Base-by-base conservation (phyloP, 352 stramenopile genomes). In the Phytophthora pluvialis region DNA sequence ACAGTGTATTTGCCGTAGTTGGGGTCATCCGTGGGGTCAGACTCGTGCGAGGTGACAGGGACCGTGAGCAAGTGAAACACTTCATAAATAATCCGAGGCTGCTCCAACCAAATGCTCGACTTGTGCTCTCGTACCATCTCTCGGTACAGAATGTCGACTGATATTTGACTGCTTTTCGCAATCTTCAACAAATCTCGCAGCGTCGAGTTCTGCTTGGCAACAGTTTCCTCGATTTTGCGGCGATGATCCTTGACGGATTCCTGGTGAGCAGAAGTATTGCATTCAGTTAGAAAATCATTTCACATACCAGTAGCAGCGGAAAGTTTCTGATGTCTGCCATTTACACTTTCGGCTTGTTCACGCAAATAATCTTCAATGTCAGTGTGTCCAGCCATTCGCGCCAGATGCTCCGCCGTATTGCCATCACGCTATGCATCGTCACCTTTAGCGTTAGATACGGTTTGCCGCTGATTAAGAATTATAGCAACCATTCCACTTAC, bases 161-260 rank as follows among this genome's bases (percentile, higher is more conserved):
- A 81, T 18, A 94, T 87, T 40, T 80, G 72, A 65, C 76, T 90
- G 39, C 67, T 78, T 44, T 88, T 76, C 1, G 88, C 80, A 63
- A 95, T 78, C 44, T 64, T 26, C 35, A 95, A 58, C n/a, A 95
- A 70, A 39, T 93, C 72, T 35, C 74, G 53, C 21, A 95, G 60
- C 1, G 82, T 88, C 1, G 86, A 88, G n/a, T 83, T 75, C 12
- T 64, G 52, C 45, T 73, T 78, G 6, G 68, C 77, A 39, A 95
- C 77, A 1, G 81, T 86, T 73, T 95, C 88, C 67, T 95, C 85
- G 26, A 95, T 91, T 52, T 92, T 86, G 25, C 85, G 76, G 15
- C 88, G 86, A 69, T 95, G 86, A 44, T 93, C 81, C 61, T 91
- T 94, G 10, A 93, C 85, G 1, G 87, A 94, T 77, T 93, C 87